Evolutionary conservation across 805 yeast genomes (phyloP), one percentile per base, ranked within the genome.

Genomic region (Nakazawaea pomicola): DNA sequence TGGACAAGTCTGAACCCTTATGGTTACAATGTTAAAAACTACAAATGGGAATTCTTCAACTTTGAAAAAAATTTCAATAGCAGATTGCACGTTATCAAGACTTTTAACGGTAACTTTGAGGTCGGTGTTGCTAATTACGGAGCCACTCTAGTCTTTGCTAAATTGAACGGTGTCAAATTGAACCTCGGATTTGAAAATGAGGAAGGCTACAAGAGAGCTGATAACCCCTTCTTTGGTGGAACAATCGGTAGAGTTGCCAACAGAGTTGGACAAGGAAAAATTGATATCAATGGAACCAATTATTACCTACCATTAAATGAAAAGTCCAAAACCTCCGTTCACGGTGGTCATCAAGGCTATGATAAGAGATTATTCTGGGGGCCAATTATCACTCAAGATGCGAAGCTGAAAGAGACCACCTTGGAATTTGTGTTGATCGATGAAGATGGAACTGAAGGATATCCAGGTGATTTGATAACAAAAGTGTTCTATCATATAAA

Each of bases 1-100:
- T 85, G 95, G 93, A 76, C 86, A 23, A 68, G 72, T 16, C 65
- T 70, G 52, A 79, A 83, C 54, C 90, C 90, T 6, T 67, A 55
- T 48, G 90, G 90, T 16, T 83, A 59, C 48, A 47, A 54, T n/a
- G 38, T 57, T 6, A 57, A 55, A 6, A 56, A 55, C 36, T 69
- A 67, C 47, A 32, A 45, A 8, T 68, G 72, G 71, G 43, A 44
- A 21, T 27, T 37, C 11, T 62, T 67, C 43, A 49, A 16, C 18
- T 25, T 11, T 4, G 34, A 18, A n/a, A 29, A 50, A 16, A 46
- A 59, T 17, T 59, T 52, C 37, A 46, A 46, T 8, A 65, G 63
- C 51, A 52, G 75, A 41, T 50, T 61, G 35, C 73, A 69, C 41
- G 56, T 60, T 1, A 34, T 46, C 12, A 28, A 32, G 7, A 33